phyloP scores from a whole-genome alignment of 306 rosid genomes.

The barrel medic (Medicago truncatula) region DNA sequence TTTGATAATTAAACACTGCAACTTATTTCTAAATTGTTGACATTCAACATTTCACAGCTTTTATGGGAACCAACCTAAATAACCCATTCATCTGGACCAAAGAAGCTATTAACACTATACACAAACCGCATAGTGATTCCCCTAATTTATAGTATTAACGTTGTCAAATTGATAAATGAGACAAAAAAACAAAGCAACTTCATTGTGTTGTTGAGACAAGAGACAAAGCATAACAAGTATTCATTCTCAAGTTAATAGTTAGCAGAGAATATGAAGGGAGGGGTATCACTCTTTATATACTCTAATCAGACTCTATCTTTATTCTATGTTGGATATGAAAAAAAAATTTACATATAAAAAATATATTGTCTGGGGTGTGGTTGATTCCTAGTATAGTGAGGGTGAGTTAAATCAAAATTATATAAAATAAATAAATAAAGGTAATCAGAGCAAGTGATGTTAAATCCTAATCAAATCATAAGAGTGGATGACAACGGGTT shows the following conservation, averaged over 20 bases:
- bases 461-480: too few relatives aligned
- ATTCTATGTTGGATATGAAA: too few relatives aligned
- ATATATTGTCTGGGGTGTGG: too few relatives aligned
- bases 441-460: neutral
- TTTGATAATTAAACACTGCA: neutral
- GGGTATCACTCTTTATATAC: too few relatives aligned
- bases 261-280: too few relatives aligned
- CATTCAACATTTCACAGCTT: too few relatives aligned
- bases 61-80: neutral
- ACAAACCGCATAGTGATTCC: neutral
- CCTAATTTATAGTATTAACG: neutral
- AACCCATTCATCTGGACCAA: slow-evolving; percentile 5
- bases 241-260: neutral
- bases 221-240: neutral
- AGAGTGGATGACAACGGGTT: slow-evolving; percentile 58
- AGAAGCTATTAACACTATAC: neutral
- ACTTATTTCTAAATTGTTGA: neutral
- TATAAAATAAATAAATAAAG: neutral
- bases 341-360: too few relatives aligned
- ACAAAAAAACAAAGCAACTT: neutral
- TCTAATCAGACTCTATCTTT: too few relatives aligned
- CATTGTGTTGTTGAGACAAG: neutral
- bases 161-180: neutral
- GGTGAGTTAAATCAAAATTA: too few relatives aligned
- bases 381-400: too few relatives aligned